Conservation (phyloP, 2,329 filamentous ascomycete genomes). For the Xenosphaeropsis pyriputrescens region DNA sequence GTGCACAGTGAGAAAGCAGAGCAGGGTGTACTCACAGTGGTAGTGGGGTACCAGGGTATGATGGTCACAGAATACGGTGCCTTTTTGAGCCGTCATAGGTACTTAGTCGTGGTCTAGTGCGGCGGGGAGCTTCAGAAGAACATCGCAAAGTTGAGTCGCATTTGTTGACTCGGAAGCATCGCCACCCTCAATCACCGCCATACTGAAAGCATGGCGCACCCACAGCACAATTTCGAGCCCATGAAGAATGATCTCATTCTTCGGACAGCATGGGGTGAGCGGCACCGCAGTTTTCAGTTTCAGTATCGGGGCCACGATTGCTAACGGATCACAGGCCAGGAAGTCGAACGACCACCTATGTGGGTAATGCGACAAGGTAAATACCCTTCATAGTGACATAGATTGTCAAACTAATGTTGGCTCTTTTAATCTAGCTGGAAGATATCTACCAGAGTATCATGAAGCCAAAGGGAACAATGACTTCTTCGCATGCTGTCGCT, state of each 20-base stretch:
- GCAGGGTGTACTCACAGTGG: too few species aligned
- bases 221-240: conserved; percentile 48
- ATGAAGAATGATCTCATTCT: conserved; percentile 88
- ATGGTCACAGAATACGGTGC: too few species aligned
- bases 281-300: not conserved
- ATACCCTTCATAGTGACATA: conserved; percentile 8
- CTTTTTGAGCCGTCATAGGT: too few species aligned
- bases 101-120: too few species aligned
- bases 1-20: too few species aligned
- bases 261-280: conserved; percentile 69
- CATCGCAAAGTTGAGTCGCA: too few species aligned
- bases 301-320: conserved; percentile 1
- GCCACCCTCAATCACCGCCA: too few species aligned
- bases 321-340: conserved; percentile 47
- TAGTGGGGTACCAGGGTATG: too few species aligned
- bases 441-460: conserved; percentile 96
- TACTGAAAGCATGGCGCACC: too few species aligned
- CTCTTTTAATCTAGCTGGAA: conserved; percentile 52
- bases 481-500: conserved; percentile 96
- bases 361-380: conserved; percentile 99
- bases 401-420: conserved; percentile 2
- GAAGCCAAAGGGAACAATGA: conserved; percentile 80
- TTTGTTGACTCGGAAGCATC: too few species aligned
- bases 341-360: conserved; percentile 83
- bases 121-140: too few species aligned